These are phyloP conservation scores for Leccinum boreale DNA, from an alignment of 768 basidiomycete species.

Conservation along the genomic window DNA sequence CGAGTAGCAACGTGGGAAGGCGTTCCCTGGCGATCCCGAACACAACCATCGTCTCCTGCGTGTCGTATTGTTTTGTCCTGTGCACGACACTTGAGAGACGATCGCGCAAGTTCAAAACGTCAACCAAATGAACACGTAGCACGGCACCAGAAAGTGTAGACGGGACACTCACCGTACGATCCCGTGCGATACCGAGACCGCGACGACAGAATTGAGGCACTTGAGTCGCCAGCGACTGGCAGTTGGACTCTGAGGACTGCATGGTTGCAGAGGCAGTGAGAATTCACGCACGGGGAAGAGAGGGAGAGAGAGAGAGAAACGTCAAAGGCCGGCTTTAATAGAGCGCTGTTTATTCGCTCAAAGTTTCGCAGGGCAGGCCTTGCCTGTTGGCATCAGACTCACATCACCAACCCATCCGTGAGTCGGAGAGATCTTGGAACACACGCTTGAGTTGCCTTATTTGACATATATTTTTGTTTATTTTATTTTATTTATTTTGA, in stretches of 20 bases:
- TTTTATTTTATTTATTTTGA: background rate
- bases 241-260: background rate
- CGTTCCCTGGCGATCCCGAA: background rate
- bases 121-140: background rate
- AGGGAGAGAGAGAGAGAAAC: background rate
- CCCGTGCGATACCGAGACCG: background rate
- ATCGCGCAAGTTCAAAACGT: background rate
- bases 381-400: background rate
- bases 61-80: background rate
- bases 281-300: background rate
- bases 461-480: background rate
- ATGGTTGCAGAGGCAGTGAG: background rate
- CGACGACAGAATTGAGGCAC: background rate
- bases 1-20: background rate
- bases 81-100: background rate
- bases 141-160: background rate
- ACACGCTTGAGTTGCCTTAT: background rate
- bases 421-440: background rate
- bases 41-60: background rate
- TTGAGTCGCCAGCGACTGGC: background rate
- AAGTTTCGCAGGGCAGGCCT: conserved; percentile 6
- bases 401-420: conserved; percentile 6
- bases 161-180: conserved; percentile 11
- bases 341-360: background rate
- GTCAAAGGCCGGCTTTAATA: conserved; percentile 4